phyloP scores from a whole-genome alignment of 495 filamentous ascomycete species.

The Penicillium verhagenii region DNA sequence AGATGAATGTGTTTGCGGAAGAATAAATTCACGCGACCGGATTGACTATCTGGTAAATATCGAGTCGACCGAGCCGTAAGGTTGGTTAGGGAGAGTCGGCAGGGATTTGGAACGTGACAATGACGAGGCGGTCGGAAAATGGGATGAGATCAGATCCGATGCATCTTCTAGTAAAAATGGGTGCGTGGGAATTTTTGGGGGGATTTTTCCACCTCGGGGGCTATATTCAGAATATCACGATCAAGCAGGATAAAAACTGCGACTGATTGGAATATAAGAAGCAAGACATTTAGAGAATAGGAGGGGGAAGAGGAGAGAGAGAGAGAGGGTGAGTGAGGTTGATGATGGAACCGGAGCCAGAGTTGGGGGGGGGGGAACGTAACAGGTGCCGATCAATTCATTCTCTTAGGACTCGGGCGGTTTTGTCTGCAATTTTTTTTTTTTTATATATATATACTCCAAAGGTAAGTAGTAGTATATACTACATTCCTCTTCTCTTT shows the following conservation, averaged over 20 bases:
- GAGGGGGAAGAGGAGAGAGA: constrained; percentile 9
- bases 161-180: constrained; percentile 7
- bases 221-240: constrained; percentile 10
- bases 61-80: not conserved
- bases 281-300: constrained; percentile 10
- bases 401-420: not conserved
- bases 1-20: not conserved
- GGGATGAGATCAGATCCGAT: constrained; percentile 19
- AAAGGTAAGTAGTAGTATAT: too few species aligned
- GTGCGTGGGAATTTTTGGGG: not conserved
- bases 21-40: not conserved
- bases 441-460: too few species aligned
- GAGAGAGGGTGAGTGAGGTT: constrained; percentile 11
- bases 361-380: constrained; percentile 7
- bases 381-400: constrained; percentile 6
- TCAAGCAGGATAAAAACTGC: constrained; percentile 19
- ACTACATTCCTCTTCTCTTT: too few species aligned
- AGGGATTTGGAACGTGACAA: constrained; percentile 29
- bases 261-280: constrained; percentile 15
- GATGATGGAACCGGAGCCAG: constrained; percentile 16
- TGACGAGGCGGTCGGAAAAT: constrained; percentile 27
- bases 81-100: constrained; percentile 6
- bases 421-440: too few species aligned
- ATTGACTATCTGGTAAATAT: not conserved
- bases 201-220: not conserved